Percentiles rank a stretch among this genome's conserved stretches.
These are phyloP conservation scores for Gomphus bonarii DNA, from an alignment of 1,284 basidiomycete species.

Conservation along the genomic window DNA sequence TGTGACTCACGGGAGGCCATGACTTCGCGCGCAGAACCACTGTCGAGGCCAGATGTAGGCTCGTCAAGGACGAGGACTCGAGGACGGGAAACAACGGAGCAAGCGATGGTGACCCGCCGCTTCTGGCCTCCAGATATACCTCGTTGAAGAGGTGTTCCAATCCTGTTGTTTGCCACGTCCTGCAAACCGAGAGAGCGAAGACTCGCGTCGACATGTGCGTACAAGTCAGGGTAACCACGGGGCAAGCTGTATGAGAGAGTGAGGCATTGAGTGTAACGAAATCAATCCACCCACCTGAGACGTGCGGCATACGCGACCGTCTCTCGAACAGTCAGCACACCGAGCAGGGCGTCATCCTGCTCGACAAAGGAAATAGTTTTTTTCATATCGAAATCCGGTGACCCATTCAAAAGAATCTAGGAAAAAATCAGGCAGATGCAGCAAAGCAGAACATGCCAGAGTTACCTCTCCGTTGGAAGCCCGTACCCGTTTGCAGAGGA, in stretches of 20 bases:
- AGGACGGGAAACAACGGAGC: constrained; percentile 53
- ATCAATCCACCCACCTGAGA: constrained; percentile 26
- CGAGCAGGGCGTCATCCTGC: constrained; percentile 49
- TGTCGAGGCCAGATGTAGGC: neutral
- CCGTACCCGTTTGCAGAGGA: neutral
- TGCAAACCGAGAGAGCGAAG: constrained; percentile 35
- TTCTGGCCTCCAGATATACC: constrained; percentile 62
- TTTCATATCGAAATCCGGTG: neutral
- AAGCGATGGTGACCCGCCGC: constrained; percentile 52
- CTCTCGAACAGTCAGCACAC: constrained; percentile 54
- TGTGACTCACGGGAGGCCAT: neutral
- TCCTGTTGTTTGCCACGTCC: constrained; percentile 43
- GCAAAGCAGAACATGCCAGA: too few relatives aligned
- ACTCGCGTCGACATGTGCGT: neutral
- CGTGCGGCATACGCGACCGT: constrained; percentile 50
- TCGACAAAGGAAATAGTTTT: constrained; percentile 38
- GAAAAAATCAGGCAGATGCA: neutral
- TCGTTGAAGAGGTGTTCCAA: constrained; percentile 46
- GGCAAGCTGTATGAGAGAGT: neutral
- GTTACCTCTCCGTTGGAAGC: neutral
- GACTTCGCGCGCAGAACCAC: neutral
- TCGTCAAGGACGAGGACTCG: neutral
- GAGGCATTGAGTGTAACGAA: neutral
- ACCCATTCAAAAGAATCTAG: neutral
- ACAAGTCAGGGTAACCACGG: neutral